Base-by-base conservation (phyloP, 2,329 filamentous ascomycete genomes). In the Apiospora pterosperma region DNA sequence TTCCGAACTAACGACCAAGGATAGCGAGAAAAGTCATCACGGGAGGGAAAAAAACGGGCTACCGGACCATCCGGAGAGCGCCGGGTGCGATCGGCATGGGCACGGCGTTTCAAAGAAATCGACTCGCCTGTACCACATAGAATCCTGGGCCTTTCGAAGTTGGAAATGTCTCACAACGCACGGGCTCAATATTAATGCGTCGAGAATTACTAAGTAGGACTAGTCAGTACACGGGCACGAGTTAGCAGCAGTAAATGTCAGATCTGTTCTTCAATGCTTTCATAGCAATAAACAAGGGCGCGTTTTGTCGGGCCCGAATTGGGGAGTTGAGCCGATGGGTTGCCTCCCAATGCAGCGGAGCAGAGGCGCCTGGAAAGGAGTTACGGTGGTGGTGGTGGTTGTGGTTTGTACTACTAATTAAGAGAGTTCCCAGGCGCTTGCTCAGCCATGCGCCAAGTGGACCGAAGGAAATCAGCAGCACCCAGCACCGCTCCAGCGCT, bases 391-490 rank as follows among this genome's bases (percentile, higher is more conserved):
- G 25, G 25, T 55, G n/a, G n/a, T n/a, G n/a, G n/a, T n/a, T n/a
- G n/a, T 41, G 38, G 38, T 14, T 19, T 34, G 48, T 55, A n/a
- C n/a, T n/a, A n/a, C n/a, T n/a, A 55, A 55, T 34, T 31, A 34
- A 34, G 28, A 55, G 34, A 55, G 48, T 55, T 34, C 28, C 28
- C 48, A 55, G 48, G 28, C 48, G 48, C 34, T 55, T 25, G 48
- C 48, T 55, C 48, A 55, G 48, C 48, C 48, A 55, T 55, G 25
- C 48, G 48, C 48, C 48, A 55, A 55, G 48, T 55, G 48, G 48
- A 55, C 48, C 28, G 48, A 28, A n/a, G 48, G 25, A 55, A 55
- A 55, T 55, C 48, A 55, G 21, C n/a, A n/a, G n/a, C n/a, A n/a
- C n/a, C 21, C 23, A 48, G 42, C 48, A 55, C 48, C 31, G 34